Evolutionary conservation across 2,329 filamentous ascomycete species (phyloP).

Genomic region (Stachybotrys elegans): DNA sequence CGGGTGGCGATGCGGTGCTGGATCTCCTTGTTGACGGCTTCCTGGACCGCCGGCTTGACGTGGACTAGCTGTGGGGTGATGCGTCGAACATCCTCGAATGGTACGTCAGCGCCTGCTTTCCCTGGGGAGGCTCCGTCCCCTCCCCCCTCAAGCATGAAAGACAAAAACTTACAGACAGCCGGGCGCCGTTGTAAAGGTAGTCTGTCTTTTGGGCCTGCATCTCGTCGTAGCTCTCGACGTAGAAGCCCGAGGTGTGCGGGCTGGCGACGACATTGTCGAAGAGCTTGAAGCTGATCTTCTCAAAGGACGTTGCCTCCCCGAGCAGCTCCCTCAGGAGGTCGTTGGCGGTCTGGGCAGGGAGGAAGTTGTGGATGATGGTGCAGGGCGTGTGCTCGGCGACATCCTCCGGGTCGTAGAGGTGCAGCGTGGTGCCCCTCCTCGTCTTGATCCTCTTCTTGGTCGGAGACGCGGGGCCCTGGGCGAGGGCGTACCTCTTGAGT

Average conservation of each 20-base stretch:
- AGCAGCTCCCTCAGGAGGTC: constrained; percentile 71
- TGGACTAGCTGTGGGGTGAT: constrained; percentile 69
- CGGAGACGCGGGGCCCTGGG: constrained; percentile 10
- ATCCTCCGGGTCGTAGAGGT: constrained; percentile 76
- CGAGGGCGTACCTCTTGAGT: constrained; percentile 44
- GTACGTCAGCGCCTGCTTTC: background rate
- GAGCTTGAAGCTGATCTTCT: constrained; percentile 70
- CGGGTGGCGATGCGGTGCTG: constrained; percentile 60
- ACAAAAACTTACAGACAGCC: constrained; percentile 49
- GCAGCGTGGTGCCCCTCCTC: constrained; percentile 75
- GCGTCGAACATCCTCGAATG: constrained; percentile 64
- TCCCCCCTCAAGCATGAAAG: background rate
- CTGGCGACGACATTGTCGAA: constrained; percentile 84
- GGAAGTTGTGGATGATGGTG: constrained; percentile 87
- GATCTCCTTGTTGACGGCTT: constrained; percentile 75
- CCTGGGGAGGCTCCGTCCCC: no score
- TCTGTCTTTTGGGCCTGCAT: constrained; percentile 65
- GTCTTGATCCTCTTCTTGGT: constrained; percentile 52
- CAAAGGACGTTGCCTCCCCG: constrained; percentile 65
- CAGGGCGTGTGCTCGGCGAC: constrained; percentile 82
- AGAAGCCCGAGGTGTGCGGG: constrained; percentile 80
- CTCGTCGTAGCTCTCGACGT: constrained; percentile 70
- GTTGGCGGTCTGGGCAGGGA: constrained; percentile 67
- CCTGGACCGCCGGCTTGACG: constrained; percentile 65
- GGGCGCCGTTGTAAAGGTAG: constrained; percentile 80